Conservation (phyloP, 106 monocot species). For the Acorus gramineus region DNA sequence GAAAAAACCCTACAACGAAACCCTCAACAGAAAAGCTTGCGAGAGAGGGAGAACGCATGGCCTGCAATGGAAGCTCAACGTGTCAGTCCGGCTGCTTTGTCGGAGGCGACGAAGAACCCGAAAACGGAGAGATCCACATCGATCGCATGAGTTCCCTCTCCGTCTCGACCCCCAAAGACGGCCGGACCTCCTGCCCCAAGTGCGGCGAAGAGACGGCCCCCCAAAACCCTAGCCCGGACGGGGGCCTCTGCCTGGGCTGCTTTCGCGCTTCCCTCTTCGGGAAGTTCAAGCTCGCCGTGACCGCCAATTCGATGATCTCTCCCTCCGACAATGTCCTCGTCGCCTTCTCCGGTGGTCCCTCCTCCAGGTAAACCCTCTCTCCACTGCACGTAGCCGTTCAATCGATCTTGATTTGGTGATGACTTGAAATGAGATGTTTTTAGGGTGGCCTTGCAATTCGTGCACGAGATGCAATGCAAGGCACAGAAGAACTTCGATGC, state of each 20-base stretch:
- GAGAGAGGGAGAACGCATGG: no score
- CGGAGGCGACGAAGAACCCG: not conserved
- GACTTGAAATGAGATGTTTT: not conserved
- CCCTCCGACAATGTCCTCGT: constrained; percentile 81
- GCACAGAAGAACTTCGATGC: constrained; percentile 77
- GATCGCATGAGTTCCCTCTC: not conserved
- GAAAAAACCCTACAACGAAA: no score
- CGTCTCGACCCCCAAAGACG: constrained; percentile 1
- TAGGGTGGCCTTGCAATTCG: constrained; percentile 81
- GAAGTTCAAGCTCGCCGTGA: constrained; percentile 91
- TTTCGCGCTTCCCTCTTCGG: constrained; percentile 55
- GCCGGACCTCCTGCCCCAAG: constrained; percentile 40
- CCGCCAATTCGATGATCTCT: constrained; percentile 83
- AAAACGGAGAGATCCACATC: no score
- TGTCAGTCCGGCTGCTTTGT: not conserved
- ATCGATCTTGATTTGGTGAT: not conserved
- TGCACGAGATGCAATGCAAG: constrained; percentile 88
- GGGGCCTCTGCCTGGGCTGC: constrained; percentile 45
- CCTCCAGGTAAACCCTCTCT: constrained; percentile 51
- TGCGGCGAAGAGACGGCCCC: constrained; percentile 32
- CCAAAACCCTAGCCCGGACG: constrained; percentile 8
- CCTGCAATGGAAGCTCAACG: no score
- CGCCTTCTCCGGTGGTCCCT: constrained; percentile 83
- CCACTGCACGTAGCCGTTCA: not conserved
- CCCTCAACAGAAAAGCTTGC: no score